phyloP scores from a whole-genome alignment of 2,329 filamentous ascomycete genomes.

The Cyanodermella asteris region DNA sequence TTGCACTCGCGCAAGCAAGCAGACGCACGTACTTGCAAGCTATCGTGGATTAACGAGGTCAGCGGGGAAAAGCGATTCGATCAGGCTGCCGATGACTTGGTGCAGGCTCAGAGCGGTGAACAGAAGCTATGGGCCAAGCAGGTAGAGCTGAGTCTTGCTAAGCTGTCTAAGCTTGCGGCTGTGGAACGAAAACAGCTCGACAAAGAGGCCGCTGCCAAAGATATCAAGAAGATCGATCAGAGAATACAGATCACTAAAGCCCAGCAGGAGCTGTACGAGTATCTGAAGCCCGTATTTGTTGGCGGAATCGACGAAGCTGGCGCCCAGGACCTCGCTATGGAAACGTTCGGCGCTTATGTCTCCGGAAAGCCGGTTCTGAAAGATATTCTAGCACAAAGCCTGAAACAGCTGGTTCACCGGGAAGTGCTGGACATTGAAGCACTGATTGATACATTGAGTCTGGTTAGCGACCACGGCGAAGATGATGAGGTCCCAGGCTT shows the following conservation, averaged over 20 bases:
- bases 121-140: conserved; percentile 80
- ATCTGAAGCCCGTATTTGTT: conserved; percentile 44
- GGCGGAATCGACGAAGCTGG: conserved; percentile 61
- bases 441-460: conserved; percentile 45
- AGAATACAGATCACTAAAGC: conserved; percentile 49
- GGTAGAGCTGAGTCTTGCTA: conserved; percentile 73
- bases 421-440: conserved; percentile 38
- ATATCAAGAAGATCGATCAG: conserved; percentile 34
- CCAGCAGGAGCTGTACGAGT: conserved; percentile 57
- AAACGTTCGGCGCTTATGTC: conserved; percentile 35
- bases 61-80: conserved; percentile 52
- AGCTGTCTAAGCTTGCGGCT: conserved; percentile 49
- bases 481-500: conserved; percentile 25
- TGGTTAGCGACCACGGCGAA: conserved; percentile 35
- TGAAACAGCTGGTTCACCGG: conserved; percentile 49
- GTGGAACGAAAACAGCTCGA: conserved; percentile 12
- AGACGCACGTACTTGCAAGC: too few species aligned
- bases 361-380: conserved; percentile 44
- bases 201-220: conserved; percentile 22
- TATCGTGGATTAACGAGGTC: conserved; percentile 92
- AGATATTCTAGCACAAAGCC: conserved; percentile 46
- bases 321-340: conserved; percentile 53
- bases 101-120: conserved; percentile 49
- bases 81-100: conserved; percentile 48
- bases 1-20: too few species aligned